These are phyloP conservation scores for Pelargonium fulgidum DNA, from an alignment of 441 rosid species.

Conservation along the genomic window DNA sequence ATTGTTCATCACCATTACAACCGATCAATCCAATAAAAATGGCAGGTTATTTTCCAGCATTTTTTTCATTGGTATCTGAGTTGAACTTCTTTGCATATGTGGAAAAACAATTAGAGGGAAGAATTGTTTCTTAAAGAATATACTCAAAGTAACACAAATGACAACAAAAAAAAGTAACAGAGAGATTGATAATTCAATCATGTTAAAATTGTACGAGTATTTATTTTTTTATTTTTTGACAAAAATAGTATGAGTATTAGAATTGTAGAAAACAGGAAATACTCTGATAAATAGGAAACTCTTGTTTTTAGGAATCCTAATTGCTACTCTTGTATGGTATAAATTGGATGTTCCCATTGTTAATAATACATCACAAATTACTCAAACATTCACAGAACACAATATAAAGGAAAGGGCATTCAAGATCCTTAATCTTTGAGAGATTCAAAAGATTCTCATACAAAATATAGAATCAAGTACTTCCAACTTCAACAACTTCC, in stretches of 20 bases:
- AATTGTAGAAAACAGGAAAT: too few relatives aligned
- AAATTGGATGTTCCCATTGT: too few relatives aligned
- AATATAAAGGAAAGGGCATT: neutral
- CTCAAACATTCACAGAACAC: neutral
- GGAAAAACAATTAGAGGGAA: neutral
- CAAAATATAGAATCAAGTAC: neutral
- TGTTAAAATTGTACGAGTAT: too few relatives aligned
- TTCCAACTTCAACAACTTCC: too few relatives aligned
- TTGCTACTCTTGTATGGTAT: too few relatives aligned
- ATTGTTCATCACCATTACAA: neutral
- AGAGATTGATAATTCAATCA: too few relatives aligned
- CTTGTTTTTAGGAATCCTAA: too few relatives aligned
- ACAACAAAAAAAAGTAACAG: neutral
- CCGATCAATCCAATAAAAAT: neutral
- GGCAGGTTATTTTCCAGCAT: neutral
- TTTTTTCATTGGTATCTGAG: neutral
- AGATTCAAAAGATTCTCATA: neutral
- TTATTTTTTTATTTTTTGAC: too few relatives aligned
- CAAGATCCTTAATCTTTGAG: slow-evolving; percentile 3
- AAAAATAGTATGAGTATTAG: too few relatives aligned
- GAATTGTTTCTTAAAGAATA: neutral
- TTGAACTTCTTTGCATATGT: neutral
- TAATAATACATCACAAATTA: too few relatives aligned
- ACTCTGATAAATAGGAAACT: too few relatives aligned
- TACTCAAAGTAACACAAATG: neutral